Base-by-base conservation (phyloP, 768 basidiomycete species). In the Mycena olivaceomarginata region DNA sequence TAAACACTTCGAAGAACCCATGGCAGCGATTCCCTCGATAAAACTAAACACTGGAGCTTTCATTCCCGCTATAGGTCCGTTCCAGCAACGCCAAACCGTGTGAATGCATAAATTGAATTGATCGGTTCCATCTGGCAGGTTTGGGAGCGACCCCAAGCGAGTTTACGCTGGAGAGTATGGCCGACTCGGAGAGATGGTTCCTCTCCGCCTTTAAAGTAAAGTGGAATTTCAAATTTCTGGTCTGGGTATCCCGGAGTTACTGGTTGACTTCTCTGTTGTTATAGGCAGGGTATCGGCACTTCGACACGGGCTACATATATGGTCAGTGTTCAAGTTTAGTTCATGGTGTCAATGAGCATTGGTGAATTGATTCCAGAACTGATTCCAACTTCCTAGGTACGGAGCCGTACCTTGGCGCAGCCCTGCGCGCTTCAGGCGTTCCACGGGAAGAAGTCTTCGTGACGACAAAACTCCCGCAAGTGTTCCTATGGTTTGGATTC, bases 121-220 rank as follows among this genome's bases (percentile, higher is more conserved):
- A 56, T 39, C 12, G 5, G 16, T 9, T 22, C 5, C 9, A 2
- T 41, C 11, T 3, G 31, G 31, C 25, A 74, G 73, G 67, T 41
- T 46, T 74, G 3, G 73, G 73, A 2, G 57, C 45, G 40, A 57
- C 20, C 15, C 41, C 57, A 7, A 20, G 16, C 40, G 37, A 5
- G 16, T 53, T 48, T 45, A 84, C 83, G 41, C 70, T 83, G 4
- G 86, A 87, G 70, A 82, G 83, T n/a, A 85, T 84, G 41, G 85
- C 75, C 8, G 81, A 80, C 20, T 87, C 84, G 2, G 83, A 85
- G 73, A 79, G 77, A 20, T 91, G 89, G 88, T 83, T 89, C 70
- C 57, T 86, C 15, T 82, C 83, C 39, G 90, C 89, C 22, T 67
- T 90, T n/a, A 82, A 88, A 80, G 89, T 87, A 31, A 16, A 2